These are phyloP conservation scores for Fusarium tanahbumbuense DNA, from an alignment of 2,329 filamentous ascomycete species.

Conservation along the genomic window DNA sequence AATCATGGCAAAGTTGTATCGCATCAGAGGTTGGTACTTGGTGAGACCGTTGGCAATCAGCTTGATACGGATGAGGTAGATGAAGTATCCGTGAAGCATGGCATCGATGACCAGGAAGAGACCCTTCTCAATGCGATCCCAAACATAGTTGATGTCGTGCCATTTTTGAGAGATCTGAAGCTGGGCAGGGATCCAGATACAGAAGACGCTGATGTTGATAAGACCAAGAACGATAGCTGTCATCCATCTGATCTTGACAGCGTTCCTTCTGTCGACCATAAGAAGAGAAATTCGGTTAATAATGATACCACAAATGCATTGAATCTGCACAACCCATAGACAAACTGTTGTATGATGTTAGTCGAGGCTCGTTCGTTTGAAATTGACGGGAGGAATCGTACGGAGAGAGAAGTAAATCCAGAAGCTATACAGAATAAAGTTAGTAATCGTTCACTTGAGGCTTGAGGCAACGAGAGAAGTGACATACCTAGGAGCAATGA, in stretches of 20 bases:
- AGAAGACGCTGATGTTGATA: constrained; percentile 40
- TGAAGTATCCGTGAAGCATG: constrained; percentile 50
- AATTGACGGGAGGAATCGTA: neutral
- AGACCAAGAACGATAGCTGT: constrained; percentile 14
- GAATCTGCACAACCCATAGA: constrained; percentile 38
- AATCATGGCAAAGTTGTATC: constrained; percentile 46
- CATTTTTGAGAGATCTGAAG: constrained; percentile 29
- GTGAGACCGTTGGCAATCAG: constrained; percentile 55
- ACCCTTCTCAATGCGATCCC: constrained; percentile 37
- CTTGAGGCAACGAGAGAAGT: rapidly evolving
- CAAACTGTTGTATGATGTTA: constrained; percentile 23
- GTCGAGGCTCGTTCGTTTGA: neutral
- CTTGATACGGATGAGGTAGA: constrained; percentile 60
- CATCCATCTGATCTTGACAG: constrained; percentile 24
- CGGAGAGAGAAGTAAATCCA: constrained; percentile 38
- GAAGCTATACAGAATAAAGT: constrained; percentile 22
- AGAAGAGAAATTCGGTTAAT: constrained; percentile 40
- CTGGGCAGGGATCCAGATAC: constrained; percentile 35
- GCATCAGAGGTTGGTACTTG: constrained; percentile 60
- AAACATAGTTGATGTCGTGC: constrained; percentile 29
- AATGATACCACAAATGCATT: constrained; percentile 42
- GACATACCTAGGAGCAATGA: constrained; percentile 34
- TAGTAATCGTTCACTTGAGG: neutral
- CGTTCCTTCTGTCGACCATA: constrained; percentile 27
- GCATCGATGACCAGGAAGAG: constrained; percentile 32